Evolutionary conservation across 2,329 filamentous ascomycete genomes (phyloP).

Genomic region (Colletotrichum incanum): DNA sequence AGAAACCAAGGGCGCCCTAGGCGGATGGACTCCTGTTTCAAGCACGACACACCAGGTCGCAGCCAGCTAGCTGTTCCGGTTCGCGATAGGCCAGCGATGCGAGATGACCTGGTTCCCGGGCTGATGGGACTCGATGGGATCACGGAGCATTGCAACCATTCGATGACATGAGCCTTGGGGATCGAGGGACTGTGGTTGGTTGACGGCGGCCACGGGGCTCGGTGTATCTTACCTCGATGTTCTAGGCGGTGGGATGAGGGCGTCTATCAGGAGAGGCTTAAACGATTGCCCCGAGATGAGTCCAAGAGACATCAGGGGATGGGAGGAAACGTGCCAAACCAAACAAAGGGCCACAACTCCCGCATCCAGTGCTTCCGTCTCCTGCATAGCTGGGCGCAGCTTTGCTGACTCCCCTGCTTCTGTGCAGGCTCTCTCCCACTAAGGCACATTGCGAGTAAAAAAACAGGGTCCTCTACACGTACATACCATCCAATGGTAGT

Average conservation of each 20-base stretch:
- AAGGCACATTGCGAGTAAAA: constrained; percentile 15
- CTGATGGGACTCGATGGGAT: constrained; percentile 1
- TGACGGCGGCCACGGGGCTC: constrained; percentile 29
- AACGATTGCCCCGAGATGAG: background rate
- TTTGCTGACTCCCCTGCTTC: constrained; percentile 5
- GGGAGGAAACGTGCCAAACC: background rate
- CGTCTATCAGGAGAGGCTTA: background rate
- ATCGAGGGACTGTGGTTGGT: constrained; percentile 29
- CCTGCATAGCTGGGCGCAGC: constrained; percentile 19
- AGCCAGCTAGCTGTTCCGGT: constrained; percentile 3
- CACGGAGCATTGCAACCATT: constrained; percentile 12
- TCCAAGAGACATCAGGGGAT: background rate
- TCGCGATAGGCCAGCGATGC: background rate
- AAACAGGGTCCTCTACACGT: constrained; percentile 13
- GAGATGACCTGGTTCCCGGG: constrained; percentile 3
- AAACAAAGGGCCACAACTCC: background rate
- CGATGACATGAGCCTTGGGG: background rate
- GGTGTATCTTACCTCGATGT: constrained; percentile 2
- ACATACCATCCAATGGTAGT: constrained; percentile 6
- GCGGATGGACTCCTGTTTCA: constrained; percentile 34
- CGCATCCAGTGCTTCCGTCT: background rate
- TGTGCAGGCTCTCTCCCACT: constrained; percentile 10
- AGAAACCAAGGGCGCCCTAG: constrained; percentile 18
- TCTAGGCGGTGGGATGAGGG: constrained; percentile 4
- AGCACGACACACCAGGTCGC: constrained; percentile 3